A percentile compares a stretch with the other conserved stretches of the same genome.
phyloP scores from a whole-genome alignment of 345 rosid species.

The Lepidium africanum region DNA sequence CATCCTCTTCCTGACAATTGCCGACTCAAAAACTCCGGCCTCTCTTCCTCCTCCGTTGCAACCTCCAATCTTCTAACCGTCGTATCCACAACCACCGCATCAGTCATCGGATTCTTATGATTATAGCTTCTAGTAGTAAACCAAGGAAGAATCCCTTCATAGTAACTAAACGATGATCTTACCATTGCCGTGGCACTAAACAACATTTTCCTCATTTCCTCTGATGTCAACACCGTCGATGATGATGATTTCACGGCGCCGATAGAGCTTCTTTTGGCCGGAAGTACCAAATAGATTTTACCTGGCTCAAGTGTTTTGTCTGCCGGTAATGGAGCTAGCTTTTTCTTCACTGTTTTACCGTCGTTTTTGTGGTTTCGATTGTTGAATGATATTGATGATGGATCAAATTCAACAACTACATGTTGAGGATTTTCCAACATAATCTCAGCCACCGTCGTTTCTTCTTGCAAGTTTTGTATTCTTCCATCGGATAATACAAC shows the following conservation, averaged over 20 bases:
- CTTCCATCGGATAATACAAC: slow-evolving; percentile 60
- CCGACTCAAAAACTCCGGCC: slow-evolving; percentile 51
- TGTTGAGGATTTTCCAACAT: slow-evolving; percentile 74
- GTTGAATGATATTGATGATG: slow-evolving; percentile 25
- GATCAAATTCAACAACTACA: slow-evolving; percentile 61
- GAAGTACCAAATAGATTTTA: slow-evolving; percentile 60
- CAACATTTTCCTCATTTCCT: slow-evolving; percentile 44
- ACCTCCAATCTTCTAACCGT: slow-evolving; percentile 20
- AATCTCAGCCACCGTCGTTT: slow-evolving; percentile 66
- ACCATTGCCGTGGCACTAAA: slow-evolving; percentile 41
- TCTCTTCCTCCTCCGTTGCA: slow-evolving; percentile 30
- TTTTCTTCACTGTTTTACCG: slow-evolving; percentile 19
- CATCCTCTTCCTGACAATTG: slow-evolving; percentile 68
- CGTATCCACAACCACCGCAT: slow-evolving; percentile 26
- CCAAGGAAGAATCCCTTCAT: slow-evolving; percentile 46
- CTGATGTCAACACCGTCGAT: slow-evolving; percentile 27
- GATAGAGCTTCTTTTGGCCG: slow-evolving; percentile 31
- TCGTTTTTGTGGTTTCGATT: neutral
- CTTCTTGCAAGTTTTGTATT: slow-evolving; percentile 38
- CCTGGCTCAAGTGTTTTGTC: slow-evolving; percentile 50
- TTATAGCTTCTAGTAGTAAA: slow-evolving; percentile 23
- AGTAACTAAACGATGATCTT: slow-evolving; percentile 28
- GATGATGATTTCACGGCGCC: slow-evolving; percentile 24
- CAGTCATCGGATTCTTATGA: slow-evolving; percentile 18
- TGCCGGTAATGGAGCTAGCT: slow-evolving; percentile 62